Conservation (phyloP, 2,329 filamentous ascomycete genomes). For the Neopestalotiopsis sp. region DNA sequence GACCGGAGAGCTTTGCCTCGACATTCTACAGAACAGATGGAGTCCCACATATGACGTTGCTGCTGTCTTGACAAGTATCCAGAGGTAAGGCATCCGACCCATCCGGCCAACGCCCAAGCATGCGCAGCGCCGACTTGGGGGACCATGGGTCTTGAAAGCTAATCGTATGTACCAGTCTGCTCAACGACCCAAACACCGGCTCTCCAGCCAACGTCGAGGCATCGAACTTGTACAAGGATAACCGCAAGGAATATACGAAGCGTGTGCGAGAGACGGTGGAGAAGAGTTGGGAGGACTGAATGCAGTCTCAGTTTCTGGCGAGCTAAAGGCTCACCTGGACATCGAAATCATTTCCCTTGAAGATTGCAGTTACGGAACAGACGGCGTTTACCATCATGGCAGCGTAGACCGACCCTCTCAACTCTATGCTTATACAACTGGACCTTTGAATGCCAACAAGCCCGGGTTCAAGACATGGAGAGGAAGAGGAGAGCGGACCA, state of each 20-base stretch:
- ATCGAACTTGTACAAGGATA: conserved; percentile 98
- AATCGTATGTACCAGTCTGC: conserved; percentile 61
- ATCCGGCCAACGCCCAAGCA: neutral
- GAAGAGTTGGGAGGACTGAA: conserved; percentile 96
- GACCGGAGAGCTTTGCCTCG: conserved; percentile 92
- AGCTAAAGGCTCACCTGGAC: neutral
- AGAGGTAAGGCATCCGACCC: conserved; percentile 66
- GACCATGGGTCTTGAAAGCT: neutral
- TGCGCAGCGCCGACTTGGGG: neutral
- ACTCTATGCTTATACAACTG: neutral
- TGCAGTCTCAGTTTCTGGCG: neutral
- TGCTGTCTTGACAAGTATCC: conserved; percentile 94
- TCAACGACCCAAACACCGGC: conserved; percentile 98
- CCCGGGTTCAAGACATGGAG: neutral
- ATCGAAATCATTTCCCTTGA: neutral
- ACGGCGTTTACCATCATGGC: neutral
- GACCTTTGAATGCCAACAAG: neutral
- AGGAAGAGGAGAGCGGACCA: neutral
- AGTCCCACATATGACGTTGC: conserved; percentile 98
- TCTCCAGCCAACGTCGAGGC: conserved; percentile 98
- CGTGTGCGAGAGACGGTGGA: conserved; percentile 95
- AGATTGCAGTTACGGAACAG: neutral
- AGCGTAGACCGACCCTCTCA: neutral
- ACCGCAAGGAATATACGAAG: conserved; percentile 95
- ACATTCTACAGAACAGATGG: conserved; percentile 98